A percentile compares a stretch with the other conserved stretches of the same genome.
Conservation (phyloP, 2,329 filamentous ascomycete genomes). For the Diaporthe ilicicola region DNA sequence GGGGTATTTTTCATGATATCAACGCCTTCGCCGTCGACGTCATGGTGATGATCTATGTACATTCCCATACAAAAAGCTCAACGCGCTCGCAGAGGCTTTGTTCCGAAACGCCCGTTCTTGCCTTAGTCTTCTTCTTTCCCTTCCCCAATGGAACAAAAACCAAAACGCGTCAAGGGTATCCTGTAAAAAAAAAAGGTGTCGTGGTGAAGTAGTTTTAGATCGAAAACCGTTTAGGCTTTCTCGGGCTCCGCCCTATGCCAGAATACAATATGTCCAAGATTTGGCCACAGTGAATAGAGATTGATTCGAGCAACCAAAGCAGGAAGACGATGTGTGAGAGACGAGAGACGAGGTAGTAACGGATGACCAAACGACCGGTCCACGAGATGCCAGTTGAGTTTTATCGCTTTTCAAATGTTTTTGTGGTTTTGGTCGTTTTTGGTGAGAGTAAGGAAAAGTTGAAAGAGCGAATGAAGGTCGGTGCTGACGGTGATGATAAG, state of each 20-base stretch:
- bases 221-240: not conserved
- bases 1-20: conserved; percentile 16
- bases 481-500: conserved; percentile 33
- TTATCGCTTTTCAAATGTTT: conserved; percentile 32
- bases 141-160: conserved; percentile 30
- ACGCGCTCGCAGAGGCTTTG: conserved; percentile 25
- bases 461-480: conserved; percentile 42
- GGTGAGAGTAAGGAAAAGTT: conserved; percentile 32
- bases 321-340: not conserved
- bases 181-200: conserved; percentile 27
- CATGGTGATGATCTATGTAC: conserved; percentile 24
- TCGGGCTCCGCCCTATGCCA: conserved; percentile 4
- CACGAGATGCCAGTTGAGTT: conserved; percentile 24
- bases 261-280: not conserved
- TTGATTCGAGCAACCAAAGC: not conserved
- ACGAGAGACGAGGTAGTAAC: conserved; percentile 6
- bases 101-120: conserved; percentile 25
- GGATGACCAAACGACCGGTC: conserved; percentile 19
- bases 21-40: conserved; percentile 17
- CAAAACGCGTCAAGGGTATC: conserved; percentile 35
- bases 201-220: conserved; percentile 9
- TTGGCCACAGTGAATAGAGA: not conserved
- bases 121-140: conserved; percentile 4
- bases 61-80: conserved; percentile 27
- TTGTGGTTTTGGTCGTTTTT: conserved; percentile 18